Percentiles rank a stretch among this genome's conserved stretches.
phyloP scores from a whole-genome alignment of 2,329 filamentous ascomycete species.

The Rhynchosporium secalis region DNA sequence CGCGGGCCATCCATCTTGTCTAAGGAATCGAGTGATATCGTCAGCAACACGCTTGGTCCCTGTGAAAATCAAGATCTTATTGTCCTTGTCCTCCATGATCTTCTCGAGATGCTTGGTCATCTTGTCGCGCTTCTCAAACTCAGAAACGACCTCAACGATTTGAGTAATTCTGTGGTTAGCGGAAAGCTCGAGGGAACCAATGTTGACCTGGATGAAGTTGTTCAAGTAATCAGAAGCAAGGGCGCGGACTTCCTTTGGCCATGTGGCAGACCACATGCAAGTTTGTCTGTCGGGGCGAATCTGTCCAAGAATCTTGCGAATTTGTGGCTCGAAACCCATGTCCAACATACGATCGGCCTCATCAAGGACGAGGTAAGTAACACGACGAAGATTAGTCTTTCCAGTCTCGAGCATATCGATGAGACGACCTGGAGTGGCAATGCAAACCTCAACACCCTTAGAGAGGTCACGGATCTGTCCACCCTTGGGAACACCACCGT shows the following conservation, averaged over 20 bases:
- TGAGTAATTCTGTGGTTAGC: conserved; percentile 98
- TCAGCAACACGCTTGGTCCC: conserved; percentile 94
- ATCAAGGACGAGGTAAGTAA: conserved; percentile 97
- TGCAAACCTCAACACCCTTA: conserved; percentile 96
- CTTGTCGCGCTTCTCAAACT: conserved; percentile 95
- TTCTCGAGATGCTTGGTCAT: conserved; percentile 98
- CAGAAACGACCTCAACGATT: conserved; percentile 92
- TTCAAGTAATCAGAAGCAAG: conserved; percentile 87
- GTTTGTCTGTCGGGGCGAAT: conserved; percentile 98
- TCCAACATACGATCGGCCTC: conserved; percentile 99
- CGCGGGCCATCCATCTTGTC: conserved; percentile 96
- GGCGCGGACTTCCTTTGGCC: conserved; percentile 97
- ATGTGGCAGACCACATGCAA: conserved; percentile 99
- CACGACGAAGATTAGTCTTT: conserved; percentile 96
- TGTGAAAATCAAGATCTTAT: conserved; percentile 96
- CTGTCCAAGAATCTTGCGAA: conserved; percentile 97
- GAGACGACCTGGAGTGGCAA: conserved; percentile 94
- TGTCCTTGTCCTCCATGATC: conserved; percentile 93
- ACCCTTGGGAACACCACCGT: conserved; percentile 97
- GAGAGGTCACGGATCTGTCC: conserved; percentile 94
- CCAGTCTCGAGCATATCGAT: conserved; percentile 98
- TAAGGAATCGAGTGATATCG: conserved; percentile 95
- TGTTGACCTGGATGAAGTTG: conserved; percentile 98
- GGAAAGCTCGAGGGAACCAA: conserved; percentile 91
- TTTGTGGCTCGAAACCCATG: conserved; percentile 99